These are phyloP conservation scores for Yamadazyma atlantica DNA, from an alignment of 1,139 yeast species.

Conservation along the genomic window DNA sequence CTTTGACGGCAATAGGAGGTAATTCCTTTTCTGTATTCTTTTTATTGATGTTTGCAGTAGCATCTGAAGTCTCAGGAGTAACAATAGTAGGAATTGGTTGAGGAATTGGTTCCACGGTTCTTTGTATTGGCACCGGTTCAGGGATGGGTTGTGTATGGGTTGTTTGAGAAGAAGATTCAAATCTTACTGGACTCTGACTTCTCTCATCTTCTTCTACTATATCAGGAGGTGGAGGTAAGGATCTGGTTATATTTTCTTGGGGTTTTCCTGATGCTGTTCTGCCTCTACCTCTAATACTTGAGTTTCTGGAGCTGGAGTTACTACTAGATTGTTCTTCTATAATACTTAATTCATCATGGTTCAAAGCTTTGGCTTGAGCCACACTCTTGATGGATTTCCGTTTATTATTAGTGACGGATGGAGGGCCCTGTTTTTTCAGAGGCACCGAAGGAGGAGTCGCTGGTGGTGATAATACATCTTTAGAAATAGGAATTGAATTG, in stretches of 20 bases:
- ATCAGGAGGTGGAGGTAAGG: constrained; percentile 14
- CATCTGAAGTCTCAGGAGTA: no score
- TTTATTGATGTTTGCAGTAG: no score
- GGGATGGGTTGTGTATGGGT: neutral
- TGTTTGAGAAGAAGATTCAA: constrained; percentile 4
- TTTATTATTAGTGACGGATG: constrained; percentile 22
- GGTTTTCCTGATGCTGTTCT: constrained; percentile 4
- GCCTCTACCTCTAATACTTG: constrained; percentile 21
- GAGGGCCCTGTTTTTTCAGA: constrained; percentile 16
- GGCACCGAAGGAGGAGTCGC: constrained; percentile 21
- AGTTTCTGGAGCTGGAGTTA: constrained; percentile 28
- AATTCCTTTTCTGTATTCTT: constrained; percentile 8
- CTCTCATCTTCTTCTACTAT: constrained; percentile 2
- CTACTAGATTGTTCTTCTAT: constrained; percentile 41
- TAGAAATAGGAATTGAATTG: neutral
- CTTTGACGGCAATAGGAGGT: constrained; percentile 11
- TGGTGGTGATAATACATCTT: constrained; percentile 9
- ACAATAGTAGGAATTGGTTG: no score
- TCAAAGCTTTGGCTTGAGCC: constrained; percentile 16
- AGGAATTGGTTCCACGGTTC: no score
- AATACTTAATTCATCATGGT: constrained; percentile 40
- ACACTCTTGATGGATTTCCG: constrained; percentile 20
- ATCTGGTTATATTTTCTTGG: constrained; percentile 7
- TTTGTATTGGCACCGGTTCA: no score
- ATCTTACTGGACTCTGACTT: neutral